Evolutionary conservation across 2,329 filamentous ascomycete genomes (phyloP).

Genomic region (Knufia petricola): DNA sequence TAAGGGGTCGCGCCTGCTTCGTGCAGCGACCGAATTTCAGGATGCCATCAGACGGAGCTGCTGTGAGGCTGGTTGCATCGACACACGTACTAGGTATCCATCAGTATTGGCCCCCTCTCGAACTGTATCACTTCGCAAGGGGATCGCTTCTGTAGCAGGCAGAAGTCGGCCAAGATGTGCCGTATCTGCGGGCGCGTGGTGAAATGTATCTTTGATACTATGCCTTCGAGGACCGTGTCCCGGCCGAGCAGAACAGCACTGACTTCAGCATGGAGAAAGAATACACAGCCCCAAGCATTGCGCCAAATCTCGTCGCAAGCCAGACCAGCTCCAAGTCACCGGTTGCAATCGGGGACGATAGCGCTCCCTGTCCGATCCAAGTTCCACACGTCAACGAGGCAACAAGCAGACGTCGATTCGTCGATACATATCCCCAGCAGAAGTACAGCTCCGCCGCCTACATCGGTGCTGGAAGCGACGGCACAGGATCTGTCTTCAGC

Average conservation of each 20-base stretch:
- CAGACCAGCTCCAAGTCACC: neutral
- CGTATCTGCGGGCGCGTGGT: slow-evolving; percentile 23
- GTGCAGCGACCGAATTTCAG: neutral
- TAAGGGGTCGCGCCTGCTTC: too few relatives aligned
- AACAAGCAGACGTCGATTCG: slow-evolving; percentile 17
- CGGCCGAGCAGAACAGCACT: neutral
- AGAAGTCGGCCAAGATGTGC: slow-evolving; percentile 17
- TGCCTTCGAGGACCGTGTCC: slow-evolving; percentile 19
- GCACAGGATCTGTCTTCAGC: slow-evolving; percentile 9
- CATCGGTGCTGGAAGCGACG: slow-evolving; percentile 19
- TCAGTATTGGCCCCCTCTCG: too few relatives aligned
- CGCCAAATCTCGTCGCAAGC: neutral
- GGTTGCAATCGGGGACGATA: slow-evolving; percentile 13
- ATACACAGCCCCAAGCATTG: neutral
- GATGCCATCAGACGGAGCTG: neutral
- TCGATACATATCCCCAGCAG: slow-evolving; percentile 23
- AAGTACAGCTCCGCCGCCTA: slow-evolving; percentile 27
- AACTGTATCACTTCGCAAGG: too few relatives aligned
- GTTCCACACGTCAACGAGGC: slow-evolving; percentile 27
- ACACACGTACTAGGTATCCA: too few relatives aligned
- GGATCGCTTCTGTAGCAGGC: too few relatives aligned
- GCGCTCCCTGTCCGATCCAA: slow-evolving; percentile 30
- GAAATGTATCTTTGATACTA: slow-evolving; percentile 24
- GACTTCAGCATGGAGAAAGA: slow-evolving; percentile 1
- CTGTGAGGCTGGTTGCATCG: neutral